These are phyloP conservation scores for Psilocybe sp. DNA, from an alignment of 768 basidiomycete species.

Conservation along the genomic window DNA sequence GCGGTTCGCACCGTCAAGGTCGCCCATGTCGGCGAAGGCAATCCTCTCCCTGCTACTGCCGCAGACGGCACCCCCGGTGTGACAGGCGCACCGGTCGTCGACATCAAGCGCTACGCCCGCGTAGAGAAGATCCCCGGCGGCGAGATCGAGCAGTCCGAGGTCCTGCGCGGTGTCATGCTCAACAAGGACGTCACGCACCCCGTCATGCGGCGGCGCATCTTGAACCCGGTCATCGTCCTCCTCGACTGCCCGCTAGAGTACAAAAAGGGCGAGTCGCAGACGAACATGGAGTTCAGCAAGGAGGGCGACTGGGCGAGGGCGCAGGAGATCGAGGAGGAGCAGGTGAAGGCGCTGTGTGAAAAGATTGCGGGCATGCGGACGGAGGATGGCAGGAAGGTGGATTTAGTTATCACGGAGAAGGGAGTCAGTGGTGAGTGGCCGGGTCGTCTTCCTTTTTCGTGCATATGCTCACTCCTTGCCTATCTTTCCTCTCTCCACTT, in stretches of 20 bases:
- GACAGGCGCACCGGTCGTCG: constrained; percentile 80
- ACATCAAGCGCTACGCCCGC: constrained; percentile 96
- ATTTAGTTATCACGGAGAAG: constrained; percentile 95
- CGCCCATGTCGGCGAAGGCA: too few species aligned
- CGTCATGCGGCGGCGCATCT: constrained; percentile 90
- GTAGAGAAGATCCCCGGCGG: constrained; percentile 98
- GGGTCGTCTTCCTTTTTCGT: neutral
- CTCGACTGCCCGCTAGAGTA: constrained; percentile 97
- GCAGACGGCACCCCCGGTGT: constrained; percentile 24
- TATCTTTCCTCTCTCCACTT: neutral
- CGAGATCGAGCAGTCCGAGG: constrained; percentile 90
- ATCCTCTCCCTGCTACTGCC: too few species aligned
- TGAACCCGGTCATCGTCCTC: constrained; percentile 83
- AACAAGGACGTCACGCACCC: constrained; percentile 99
- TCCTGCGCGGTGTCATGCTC: constrained; percentile 89
- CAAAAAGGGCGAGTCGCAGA: constrained; percentile 98
- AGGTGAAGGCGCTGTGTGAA: constrained; percentile 84
- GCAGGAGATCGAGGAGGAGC: constrained; percentile 95
- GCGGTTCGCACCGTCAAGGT: constrained; percentile 78
- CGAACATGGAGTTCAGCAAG: constrained; percentile 96
- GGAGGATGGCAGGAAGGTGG: constrained; percentile 56
- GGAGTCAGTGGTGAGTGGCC: constrained; percentile 84
- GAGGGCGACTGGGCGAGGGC: constrained; percentile 91
- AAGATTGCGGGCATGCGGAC: constrained; percentile 72
- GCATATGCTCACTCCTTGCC: neutral